Percentiles rank a stretch among this genome's conserved stretches.
Evolutionary conservation across 495 filamentous ascomycete genomes (phyloP).

Genomic region (Platismatia glauca): DNA sequence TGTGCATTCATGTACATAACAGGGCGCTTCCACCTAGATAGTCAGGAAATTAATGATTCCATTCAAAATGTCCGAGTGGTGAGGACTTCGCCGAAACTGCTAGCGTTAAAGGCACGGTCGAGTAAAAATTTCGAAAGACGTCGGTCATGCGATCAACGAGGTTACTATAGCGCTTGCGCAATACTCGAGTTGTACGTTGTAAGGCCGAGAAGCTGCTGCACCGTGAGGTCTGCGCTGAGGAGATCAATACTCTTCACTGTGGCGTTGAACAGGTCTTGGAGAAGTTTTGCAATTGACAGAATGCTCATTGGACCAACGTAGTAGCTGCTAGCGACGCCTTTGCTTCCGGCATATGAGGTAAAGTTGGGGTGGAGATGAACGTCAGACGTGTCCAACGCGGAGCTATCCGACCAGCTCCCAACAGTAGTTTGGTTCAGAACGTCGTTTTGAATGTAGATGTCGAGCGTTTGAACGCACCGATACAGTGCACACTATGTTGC

Average conservation of each 20-base stretch:
- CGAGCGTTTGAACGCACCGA: background rate
- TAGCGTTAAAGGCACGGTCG: background rate
- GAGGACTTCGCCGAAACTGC: background rate
- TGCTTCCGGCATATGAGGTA: background rate
- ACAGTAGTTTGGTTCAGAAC: background rate
- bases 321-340: background rate
- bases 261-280: background rate
- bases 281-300: background rate
- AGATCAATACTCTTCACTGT: background rate
- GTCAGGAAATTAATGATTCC: too few relatives aligned
- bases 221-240: background rate
- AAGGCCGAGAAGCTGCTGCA: background rate
- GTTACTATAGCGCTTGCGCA: background rate
- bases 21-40: too few relatives aligned
- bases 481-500: background rate
- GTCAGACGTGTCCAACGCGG: background rate
- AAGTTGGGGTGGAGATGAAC: background rate
- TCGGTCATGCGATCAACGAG: constrained; percentile 8
- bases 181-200: background rate
- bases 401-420: background rate
- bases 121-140: background rate
- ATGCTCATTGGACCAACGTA: background rate
- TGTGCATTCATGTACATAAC: too few relatives aligned
- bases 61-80: constrained; percentile 21
- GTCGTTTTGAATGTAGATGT: background rate